Percentiles rank a stretch among this genome's conserved stretches.
Conservation (phyloP, 139 green algal genomes). For the Micractinium conductrix region DNA sequence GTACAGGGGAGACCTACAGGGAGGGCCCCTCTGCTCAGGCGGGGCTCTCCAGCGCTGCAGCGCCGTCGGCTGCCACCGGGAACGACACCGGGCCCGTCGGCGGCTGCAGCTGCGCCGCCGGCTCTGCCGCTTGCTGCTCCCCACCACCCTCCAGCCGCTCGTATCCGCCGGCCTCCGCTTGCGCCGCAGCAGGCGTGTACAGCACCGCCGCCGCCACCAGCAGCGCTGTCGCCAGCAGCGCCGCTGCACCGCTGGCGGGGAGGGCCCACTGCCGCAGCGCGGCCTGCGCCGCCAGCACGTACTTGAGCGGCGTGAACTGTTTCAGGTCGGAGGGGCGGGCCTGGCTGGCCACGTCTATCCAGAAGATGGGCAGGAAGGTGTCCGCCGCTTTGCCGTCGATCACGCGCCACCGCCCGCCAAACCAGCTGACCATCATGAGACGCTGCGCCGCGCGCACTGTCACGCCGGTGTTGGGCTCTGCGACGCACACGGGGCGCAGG, state of each 20-base stretch:
- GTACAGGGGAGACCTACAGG: too few species aligned
- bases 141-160: background rate
- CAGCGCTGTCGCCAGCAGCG: background rate
- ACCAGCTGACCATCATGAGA: slow-evolving; percentile 59
- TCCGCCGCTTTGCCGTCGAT: slow-evolving; percentile 48
- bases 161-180: background rate
- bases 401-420: slow-evolving; percentile 36
- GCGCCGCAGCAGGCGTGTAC: background rate
- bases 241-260: background rate
- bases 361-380: slow-evolving; percentile 69
- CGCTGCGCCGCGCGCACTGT: slow-evolving; percentile 58
- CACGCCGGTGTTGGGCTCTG: slow-evolving; percentile 53
- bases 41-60: too few species aligned
- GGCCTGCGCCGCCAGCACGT: background rate
- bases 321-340: background rate
- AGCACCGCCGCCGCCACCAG: background rate
- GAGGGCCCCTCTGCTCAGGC: too few species aligned
- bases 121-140: background rate
- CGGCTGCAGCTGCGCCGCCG: too few species aligned
- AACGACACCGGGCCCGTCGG: background rate
- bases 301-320: slow-evolving; percentile 14
- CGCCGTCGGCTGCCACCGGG: background rate
- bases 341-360: slow-evolving; percentile 50
- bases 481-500: background rate
- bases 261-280: background rate